Conservation (phyloP, 345 rosid species). For the Arabis alpina region DNA sequence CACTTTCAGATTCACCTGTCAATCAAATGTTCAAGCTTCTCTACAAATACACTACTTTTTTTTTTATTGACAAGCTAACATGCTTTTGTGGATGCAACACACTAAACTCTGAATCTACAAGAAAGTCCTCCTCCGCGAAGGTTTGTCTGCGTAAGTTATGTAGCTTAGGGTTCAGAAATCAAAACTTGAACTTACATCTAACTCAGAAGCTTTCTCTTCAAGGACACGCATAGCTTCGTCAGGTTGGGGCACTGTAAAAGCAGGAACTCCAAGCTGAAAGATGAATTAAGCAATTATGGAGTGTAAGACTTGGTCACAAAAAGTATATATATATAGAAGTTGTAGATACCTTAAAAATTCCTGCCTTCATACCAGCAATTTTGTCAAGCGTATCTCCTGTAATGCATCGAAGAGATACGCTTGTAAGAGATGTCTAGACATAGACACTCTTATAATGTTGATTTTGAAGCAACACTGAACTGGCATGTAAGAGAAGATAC, state of each 20-base stretch:
- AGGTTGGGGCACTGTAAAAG: slow-evolving; percentile 92
- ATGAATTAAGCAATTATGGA: slow-evolving; percentile 20
- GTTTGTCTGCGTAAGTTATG: too few species aligned
- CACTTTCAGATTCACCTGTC: slow-evolving; percentile 76
- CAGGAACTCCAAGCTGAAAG: slow-evolving; percentile 77
- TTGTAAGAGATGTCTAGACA: too few species aligned
- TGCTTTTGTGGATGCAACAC: too few species aligned
- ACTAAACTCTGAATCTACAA: too few species aligned
- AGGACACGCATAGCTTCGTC: slow-evolving; percentile 96
- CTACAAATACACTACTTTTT: neutral
- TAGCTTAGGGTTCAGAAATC: neutral
- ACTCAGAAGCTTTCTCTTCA: slow-evolving; percentile 68
- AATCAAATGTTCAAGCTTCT: slow-evolving; percentile 35
- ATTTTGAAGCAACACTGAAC: slow-evolving; percentile 3
- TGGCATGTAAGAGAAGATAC: slow-evolving; percentile 44
- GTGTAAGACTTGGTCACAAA: neutral
- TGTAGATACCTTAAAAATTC: slow-evolving; percentile 81
- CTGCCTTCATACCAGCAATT: slow-evolving; percentile 99
- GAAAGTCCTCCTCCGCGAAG: too few species aligned
- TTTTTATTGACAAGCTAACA: too few species aligned
- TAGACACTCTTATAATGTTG: slow-evolving; percentile 11
- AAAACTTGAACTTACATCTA: slow-evolving; percentile 64
- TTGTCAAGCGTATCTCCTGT: slow-evolving; percentile 90
- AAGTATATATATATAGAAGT: neutral
- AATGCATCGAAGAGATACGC: slow-evolving; percentile 35